These are phyloP conservation scores for slime mould (Dictyostelium discoideum) DNA, from an alignment of 78 protist species.

Conservation along the genomic window DNA sequence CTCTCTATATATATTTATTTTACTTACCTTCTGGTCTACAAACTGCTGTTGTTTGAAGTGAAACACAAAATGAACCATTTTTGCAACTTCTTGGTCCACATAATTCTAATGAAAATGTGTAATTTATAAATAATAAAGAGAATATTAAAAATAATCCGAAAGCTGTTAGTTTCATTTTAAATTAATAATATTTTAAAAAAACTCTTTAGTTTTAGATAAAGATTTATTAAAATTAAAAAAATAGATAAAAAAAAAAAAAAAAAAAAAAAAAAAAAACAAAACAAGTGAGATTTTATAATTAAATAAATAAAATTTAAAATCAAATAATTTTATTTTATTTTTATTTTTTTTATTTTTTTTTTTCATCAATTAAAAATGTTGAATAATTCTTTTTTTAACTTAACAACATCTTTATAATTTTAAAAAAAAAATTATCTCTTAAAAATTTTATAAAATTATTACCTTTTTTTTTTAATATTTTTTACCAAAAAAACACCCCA, in stretches of 20 bases:
- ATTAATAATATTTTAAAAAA: not conserved
- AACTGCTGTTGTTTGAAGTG: constrained; percentile 29
- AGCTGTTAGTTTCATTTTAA: not conserved
- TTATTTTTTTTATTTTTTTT: too few relatives aligned
- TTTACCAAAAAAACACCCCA: not conserved
- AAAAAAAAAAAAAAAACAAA: not conserved
- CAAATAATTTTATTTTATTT: not conserved
- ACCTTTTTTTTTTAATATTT: too few relatives aligned
- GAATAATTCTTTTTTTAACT: not conserved
- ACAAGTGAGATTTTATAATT: too few relatives aligned
- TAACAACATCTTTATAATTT: not conserved
- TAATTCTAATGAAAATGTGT: constrained; percentile 1
- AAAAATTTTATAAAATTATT: too few relatives aligned
- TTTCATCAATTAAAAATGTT: too few relatives aligned
- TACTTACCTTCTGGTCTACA: constrained; percentile 54
- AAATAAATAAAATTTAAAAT: not conserved
- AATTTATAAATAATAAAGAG: not conserved
- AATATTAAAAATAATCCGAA: not conserved
- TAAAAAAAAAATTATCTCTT: not conserved
- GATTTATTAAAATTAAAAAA: not conserved
- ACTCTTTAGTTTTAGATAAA: not conserved
- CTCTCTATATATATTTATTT: not conserved
- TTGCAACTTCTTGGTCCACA: constrained; percentile 78
- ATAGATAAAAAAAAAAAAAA: not conserved
- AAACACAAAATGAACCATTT: constrained; percentile 32